A percentile compares a stretch with the other conserved stretches of the same genome.
Conservation (phyloP, 108 stramenopile genomes). For the Bacterosira constricta region DNA sequence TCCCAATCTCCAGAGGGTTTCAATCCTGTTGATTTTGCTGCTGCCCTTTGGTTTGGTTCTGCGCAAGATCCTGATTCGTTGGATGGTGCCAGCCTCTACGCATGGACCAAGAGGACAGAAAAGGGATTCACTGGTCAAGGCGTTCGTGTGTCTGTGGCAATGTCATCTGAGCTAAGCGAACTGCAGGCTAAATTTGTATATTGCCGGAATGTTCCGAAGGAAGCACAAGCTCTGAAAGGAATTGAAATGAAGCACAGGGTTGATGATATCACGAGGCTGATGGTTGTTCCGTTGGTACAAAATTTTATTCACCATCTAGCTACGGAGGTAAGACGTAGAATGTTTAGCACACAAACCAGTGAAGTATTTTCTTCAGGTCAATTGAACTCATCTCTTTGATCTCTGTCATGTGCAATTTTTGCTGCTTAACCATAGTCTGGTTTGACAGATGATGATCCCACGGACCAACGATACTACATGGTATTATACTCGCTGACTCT, state of each 20-base stretch:
- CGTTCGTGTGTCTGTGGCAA: conserved; percentile 17
- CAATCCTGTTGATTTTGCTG: conserved; percentile 64
- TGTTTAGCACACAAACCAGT: neutral
- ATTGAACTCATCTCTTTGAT: no score
- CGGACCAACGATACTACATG: conserved; percentile 24
- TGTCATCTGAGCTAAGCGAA: conserved; percentile 41
- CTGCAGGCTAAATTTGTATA: conserved; percentile 45
- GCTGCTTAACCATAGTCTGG: no score
- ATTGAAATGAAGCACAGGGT: conserved; percentile 39
- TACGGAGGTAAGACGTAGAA: conserved; percentile 10
- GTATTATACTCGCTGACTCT: conserved; percentile 42
- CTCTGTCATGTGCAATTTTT: no score
- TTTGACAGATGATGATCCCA: neutral
- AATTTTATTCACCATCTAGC: conserved; percentile 53
- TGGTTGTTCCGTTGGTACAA: conserved; percentile 66
- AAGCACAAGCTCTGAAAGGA: conserved; percentile 20
- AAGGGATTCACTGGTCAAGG: conserved; percentile 33
- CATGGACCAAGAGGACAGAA: conserved; percentile 57
- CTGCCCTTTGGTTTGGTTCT: conserved; percentile 79
- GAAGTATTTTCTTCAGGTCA: no score
- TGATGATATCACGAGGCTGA: conserved; percentile 48
- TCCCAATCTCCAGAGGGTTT: no score
- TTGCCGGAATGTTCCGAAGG: conserved; percentile 31
- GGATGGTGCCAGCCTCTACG: conserved; percentile 67
- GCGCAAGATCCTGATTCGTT: conserved; percentile 44